phyloP scores from a whole-genome alignment of 805 yeast species.

The Saccharomycopsis oosterbeekiorum region DNA sequence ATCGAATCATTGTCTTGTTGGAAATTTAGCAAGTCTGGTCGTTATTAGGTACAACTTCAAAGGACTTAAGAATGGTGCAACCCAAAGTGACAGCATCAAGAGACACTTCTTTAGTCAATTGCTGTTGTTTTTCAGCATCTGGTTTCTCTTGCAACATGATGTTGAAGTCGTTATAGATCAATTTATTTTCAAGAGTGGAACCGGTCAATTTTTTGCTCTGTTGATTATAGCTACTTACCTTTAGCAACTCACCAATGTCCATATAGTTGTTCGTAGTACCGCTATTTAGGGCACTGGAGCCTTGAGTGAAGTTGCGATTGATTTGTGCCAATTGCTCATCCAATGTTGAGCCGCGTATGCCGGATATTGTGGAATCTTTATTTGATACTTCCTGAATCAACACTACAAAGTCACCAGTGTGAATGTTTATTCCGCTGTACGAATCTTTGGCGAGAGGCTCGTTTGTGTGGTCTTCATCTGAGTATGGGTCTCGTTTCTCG shows the following conservation, averaged over 20 bases:
- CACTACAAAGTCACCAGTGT: neutral
- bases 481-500: neutral
- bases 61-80: neutral
- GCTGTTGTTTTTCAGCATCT: neutral
- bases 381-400: neutral
- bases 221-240: neutral
- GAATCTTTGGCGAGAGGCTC: neutral
- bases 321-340: neutral
- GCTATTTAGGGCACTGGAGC: neutral
- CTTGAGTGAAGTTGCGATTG: neutral
- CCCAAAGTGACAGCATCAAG: neutral
- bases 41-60: neutral
- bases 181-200: neutral
- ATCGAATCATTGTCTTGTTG: neutral
- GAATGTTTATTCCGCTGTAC: neutral
- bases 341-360: neutral
- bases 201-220: neutral
- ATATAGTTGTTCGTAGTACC: neutral
- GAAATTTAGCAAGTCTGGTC: neutral
- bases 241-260: neutral
- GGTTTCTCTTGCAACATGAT: neutral
- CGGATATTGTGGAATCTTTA: neutral
- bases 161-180: neutral
- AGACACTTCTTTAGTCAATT: neutral
- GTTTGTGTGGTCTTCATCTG: neutral